phyloP scores from a whole-genome alignment of 495 filamentous ascomycete genomes.

The Talaromyces thailandensis region DNA sequence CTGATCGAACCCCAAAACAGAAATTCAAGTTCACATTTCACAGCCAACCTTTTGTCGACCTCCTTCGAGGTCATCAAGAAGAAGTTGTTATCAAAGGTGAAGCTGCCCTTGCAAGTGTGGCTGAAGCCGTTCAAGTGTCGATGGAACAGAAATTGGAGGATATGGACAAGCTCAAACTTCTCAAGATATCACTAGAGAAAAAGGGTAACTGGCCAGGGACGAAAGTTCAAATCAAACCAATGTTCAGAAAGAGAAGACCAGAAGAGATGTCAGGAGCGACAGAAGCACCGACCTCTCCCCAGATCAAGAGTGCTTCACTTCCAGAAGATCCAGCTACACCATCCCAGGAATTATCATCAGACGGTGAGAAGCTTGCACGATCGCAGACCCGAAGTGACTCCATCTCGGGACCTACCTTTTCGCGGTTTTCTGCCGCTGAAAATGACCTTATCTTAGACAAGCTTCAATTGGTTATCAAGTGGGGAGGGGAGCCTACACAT shows the following conservation, averaged over 20 bases:
- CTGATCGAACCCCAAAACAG: conserved; percentile 95
- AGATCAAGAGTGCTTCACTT: neutral
- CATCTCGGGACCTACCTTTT: conserved; percentile 76
- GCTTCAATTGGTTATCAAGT: conserved; percentile 95
- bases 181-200: conserved; percentile 78
- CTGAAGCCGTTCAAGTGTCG: conserved; percentile 72
- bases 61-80: conserved; percentile 89
- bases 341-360: conserved; percentile 10
- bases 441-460: conserved; percentile 89
- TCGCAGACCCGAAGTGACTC: conserved; percentile 67
- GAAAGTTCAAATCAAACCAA: conserved; percentile 98
- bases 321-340: conserved; percentile 16
- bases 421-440: conserved; percentile 79
- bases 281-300: conserved; percentile 7
- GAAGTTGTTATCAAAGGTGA: conserved; percentile 92
- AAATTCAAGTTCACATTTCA: conserved; percentile 99
- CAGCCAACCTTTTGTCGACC: conserved; percentile 87
- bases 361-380: conserved; percentile 19
- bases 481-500: conserved; percentile 97
- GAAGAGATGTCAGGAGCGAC: conserved; percentile 37
- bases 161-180: conserved; percentile 68
- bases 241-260: conserved; percentile 78
- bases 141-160: conserved; percentile 75
- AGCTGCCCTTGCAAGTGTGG: conserved; percentile 80
- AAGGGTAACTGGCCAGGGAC: conserved; percentile 92